Evolutionary conservation across 1,284 basidiomycete genomes (phyloP), one percentile per base, ranked within the genome.

Genomic region (Vanrija sp.): DNA sequence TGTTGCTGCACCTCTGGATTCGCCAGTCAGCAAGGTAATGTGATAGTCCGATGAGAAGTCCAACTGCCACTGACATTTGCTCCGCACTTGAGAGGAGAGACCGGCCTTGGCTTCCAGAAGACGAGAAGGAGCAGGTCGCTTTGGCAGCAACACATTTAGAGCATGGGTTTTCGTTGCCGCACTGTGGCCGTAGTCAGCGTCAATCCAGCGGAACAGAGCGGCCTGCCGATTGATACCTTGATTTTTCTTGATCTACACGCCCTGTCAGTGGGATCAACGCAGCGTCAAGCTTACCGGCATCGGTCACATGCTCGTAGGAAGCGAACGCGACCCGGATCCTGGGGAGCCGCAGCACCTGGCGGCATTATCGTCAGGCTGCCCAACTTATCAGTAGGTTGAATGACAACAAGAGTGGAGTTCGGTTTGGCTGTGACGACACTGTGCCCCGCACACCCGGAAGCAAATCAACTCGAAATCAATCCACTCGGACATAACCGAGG

Each of bases 161-260:
- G 25, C 55, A 57, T 6, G 55, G 55, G 22, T 57, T 57, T 27
- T 57, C 55, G 7, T 57, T 52, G 4, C 51, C 47, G 10, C 55
- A 57, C 55, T 53, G 27, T 9, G 4, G n/a, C 6, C 5, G 12
- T 19, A 20, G 31, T 31, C 31, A 31, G 31, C 31, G 31, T 14
- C 31, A 31, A 31, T 12, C 15, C 10, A 31, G 31, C 31, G 25
- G n/a, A n/a, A 18, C 35, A 12, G 15, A 31, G 9, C 4, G 3
- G 16, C 20, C 7, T 12, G 31, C 31, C 31, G 20, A 24, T 6
- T 15, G 24, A 18, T 45, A 47, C 55, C 47, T 57, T 57, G 35
- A 57, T 57, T 45, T 57, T 57, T 14, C 31, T 31, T 14, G 31
- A 31, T 31, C 31, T 31, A 19, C 55, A 45, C 3, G 24, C 20